Percentiles rank a stretch among this genome's conserved stretches.
phyloP scores from a whole-genome alignment of 768 basidiomycete genomes.

The Mycena alexandri region DNA sequence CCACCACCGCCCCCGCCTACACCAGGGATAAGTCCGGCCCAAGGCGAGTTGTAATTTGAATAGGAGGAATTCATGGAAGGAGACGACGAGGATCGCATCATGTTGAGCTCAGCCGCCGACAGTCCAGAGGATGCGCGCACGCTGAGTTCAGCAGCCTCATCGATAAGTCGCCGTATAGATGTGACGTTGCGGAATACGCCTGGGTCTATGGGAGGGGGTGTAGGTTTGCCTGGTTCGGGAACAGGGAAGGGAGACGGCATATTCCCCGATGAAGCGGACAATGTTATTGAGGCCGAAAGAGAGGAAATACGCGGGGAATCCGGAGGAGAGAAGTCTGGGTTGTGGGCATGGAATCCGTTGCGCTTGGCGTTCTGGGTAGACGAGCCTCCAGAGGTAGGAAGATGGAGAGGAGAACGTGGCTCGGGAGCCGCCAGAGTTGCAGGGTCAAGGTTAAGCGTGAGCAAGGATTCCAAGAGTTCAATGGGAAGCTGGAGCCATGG shows the following conservation, averaged over 20 bases:
- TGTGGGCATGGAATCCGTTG: conserved; percentile 58
- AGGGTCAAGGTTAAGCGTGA: conserved; percentile 83
- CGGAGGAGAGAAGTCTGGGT: conserved; percentile 52
- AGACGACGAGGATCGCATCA: conserved; percentile 57
- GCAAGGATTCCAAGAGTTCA: conserved; percentile 86
- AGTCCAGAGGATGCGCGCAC: conserved; percentile 90
- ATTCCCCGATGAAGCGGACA: conserved; percentile 24
- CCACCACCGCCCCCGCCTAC: conserved; percentile 65
- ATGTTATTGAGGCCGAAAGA: conserved; percentile 47
- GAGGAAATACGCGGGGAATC: conserved; percentile 56
- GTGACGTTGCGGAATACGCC: conserved; percentile 86
- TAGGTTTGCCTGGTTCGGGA: conserved; percentile 73
- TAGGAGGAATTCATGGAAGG: conserved; percentile 34
- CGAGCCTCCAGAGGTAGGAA: conserved; percentile 41
- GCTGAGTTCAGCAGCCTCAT: conserved; percentile 90
- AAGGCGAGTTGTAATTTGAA: conserved; percentile 51
- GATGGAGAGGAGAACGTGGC: conserved; percentile 52
- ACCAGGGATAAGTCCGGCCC: conserved; percentile 76
- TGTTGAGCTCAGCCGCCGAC: conserved; percentile 78
- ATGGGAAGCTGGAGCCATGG: conserved; percentile 93
- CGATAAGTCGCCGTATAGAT: conserved; percentile 83
- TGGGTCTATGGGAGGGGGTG: conserved; percentile 90
- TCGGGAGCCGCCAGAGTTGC: conserved; percentile 67
- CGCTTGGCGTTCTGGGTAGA: conserved; percentile 42
- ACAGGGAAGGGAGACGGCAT: conserved; percentile 63